phyloP scores from a whole-genome alignment of 2,329 filamentous ascomycete genomes.

The Pestalotiopsis sp. region DNA sequence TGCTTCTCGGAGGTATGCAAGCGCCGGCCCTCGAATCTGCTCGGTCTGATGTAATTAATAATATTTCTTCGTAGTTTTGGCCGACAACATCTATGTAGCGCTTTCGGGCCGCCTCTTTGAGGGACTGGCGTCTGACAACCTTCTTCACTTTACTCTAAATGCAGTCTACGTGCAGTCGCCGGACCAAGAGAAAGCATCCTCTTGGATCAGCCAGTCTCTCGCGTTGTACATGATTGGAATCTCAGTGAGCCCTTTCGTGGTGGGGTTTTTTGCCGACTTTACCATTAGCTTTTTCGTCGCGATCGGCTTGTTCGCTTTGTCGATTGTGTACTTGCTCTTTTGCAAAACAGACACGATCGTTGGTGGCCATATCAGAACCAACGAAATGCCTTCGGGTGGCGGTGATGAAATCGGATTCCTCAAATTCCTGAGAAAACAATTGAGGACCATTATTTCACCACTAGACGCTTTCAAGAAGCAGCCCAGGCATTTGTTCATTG shows the following conservation, averaged over 20 bases:
- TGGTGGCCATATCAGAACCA: too few relatives aligned
- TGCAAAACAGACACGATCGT: too few relatives aligned
- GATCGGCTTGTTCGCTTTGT: not conserved
- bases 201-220: slow-evolving; percentile 15
- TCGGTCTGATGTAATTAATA: not conserved
- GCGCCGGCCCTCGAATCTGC: not conserved
- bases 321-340: not conserved
- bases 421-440: too few relatives aligned
- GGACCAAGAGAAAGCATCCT: not conserved
- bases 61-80: slow-evolving; percentile 1
- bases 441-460: too few relatives aligned
- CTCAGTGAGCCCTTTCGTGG: slow-evolving; percentile 15
- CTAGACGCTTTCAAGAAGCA: too few relatives aligned
- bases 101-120: slow-evolving; percentile 18
- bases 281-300: not conserved
- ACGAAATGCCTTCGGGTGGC: too few relatives aligned
- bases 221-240: slow-evolving; percentile 20
- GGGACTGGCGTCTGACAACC: slow-evolving; percentile 20
- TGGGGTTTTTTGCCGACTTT: slow-evolving; percentile 10
- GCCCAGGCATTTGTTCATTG: too few relatives aligned
- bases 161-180: slow-evolving; percentile 11
- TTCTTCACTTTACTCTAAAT: slow-evolving; percentile 18
- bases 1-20: not conserved
- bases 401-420: too few relatives aligned
- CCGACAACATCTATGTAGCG: slow-evolving; percentile 12